Conservation (phyloP, 768 basidiomycete genomes). For the Fomitopsis serialis region DNA sequence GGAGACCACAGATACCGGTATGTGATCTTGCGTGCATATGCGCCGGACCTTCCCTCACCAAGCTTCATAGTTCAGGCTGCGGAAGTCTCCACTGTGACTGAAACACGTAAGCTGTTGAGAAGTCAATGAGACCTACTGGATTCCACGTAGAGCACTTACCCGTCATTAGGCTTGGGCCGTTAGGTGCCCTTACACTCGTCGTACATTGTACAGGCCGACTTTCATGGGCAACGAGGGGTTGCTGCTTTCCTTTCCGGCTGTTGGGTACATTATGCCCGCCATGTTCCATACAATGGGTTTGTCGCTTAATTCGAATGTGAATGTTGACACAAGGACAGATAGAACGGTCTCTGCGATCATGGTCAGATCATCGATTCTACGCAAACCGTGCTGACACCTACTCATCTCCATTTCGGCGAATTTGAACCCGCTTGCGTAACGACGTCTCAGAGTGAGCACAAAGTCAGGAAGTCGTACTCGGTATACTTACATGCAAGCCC, state of each 20-base stretch:
- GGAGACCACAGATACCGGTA: too few relatives aligned
- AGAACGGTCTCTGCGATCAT: conserved; percentile 26
- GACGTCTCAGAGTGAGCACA: background rate
- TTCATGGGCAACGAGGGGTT: background rate
- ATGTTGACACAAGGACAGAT: conserved; percentile 17
- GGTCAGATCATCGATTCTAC: too few relatives aligned
- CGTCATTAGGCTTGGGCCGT: too few relatives aligned
- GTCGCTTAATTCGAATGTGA: conserved; percentile 19
- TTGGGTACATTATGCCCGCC: conserved; percentile 22
- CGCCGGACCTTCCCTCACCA: too few relatives aligned
- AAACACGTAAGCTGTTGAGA: too few relatives aligned
- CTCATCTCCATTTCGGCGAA: conserved; percentile 13
- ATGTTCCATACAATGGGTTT: conserved; percentile 24
- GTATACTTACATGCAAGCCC: conserved; percentile 22
- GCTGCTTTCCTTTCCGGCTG: conserved; percentile 6
- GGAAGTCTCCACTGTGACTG: too few relatives aligned
- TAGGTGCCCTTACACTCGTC: too few relatives aligned
- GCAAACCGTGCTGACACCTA: too few relatives aligned
- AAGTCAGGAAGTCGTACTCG: background rate
- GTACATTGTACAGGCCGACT: background rate
- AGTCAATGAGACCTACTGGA: too few relatives aligned
- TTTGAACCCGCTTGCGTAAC: conserved; percentile 9
- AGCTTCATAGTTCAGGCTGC: too few relatives aligned
- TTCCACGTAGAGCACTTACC: too few relatives aligned
- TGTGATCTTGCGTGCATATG: too few relatives aligned